phyloP scores from a whole-genome alignment of 2,329 filamentous ascomycete species.

The Pseudogymnoascus sp. region DNA sequence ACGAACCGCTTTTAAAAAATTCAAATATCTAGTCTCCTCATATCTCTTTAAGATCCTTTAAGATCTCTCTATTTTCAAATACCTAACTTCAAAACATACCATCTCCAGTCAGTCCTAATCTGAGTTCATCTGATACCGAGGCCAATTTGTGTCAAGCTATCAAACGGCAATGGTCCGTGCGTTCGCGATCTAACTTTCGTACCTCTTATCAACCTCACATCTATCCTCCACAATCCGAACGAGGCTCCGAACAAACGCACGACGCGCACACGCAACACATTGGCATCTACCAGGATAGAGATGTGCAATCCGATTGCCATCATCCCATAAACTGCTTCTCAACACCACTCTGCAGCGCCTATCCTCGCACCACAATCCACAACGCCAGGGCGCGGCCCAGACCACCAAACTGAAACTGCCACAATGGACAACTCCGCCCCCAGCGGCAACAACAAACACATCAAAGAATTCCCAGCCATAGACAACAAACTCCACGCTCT shows the following conservation, averaged over 20 bases:
- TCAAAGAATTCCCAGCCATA: conserved; percentile 55
- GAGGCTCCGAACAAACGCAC: not conserved
- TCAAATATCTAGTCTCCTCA: not conserved
- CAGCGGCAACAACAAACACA: conserved; percentile 19
- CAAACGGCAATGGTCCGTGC: not conserved
- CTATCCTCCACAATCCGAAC: not conserved
- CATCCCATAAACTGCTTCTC: not conserved
- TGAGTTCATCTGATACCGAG: not conserved
- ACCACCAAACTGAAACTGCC: not conserved
- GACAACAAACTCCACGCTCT: conserved; percentile 71
- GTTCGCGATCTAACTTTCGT: not conserved
- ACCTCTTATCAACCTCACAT: conserved; percentile 1
- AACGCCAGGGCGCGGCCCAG: not conserved
- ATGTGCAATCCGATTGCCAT: not conserved
- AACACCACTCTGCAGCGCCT: not conserved
- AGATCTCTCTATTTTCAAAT: not conserved
- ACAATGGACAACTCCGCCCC: not conserved
- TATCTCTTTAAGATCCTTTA: not conserved
- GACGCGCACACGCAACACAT: not conserved
- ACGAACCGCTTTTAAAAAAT: not conserved
- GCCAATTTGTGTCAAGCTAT: not conserved
- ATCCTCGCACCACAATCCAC: not conserved
- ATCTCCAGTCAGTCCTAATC: not conserved
- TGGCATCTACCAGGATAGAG: not conserved
- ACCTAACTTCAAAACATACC: not conserved